These are phyloP conservation scores for Cubamyces sp. DNA, from an alignment of 768 basidiomycete genomes.

Conservation along the genomic window DNA sequence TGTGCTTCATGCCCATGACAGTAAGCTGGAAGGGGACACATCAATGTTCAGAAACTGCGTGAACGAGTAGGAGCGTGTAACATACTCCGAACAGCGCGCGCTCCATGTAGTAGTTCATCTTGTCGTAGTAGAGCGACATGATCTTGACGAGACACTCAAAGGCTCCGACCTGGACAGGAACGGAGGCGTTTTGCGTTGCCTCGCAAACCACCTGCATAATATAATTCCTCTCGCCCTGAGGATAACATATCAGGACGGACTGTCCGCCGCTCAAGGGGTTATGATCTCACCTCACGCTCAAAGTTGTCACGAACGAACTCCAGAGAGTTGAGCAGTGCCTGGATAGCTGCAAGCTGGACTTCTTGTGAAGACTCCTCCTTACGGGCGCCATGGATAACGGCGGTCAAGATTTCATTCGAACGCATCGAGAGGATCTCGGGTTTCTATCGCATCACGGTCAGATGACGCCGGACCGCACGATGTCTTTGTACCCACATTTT, in stretches of 20 bases:
- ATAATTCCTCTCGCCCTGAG: constrained; percentile 96
- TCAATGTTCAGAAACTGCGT: constrained; percentile 21
- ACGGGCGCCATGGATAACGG: constrained; percentile 96
- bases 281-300: constrained; percentile 77
- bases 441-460: constrained; percentile 55
- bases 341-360: constrained; percentile 92
- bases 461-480: background rate
- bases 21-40: constrained; percentile 63
- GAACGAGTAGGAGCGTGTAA: constrained; percentile 23
- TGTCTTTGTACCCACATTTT: constrained; percentile 66
- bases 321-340: constrained; percentile 91
- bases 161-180: constrained; percentile 90
- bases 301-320: constrained; percentile 99
- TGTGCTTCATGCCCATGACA: constrained; percentile 95
- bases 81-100: constrained; percentile 94
- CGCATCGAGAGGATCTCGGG: constrained; percentile 87
- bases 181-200: constrained; percentile 84
- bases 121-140: constrained; percentile 98
- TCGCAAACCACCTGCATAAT: constrained; percentile 99
- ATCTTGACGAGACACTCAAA: constrained; percentile 96
- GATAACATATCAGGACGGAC: background rate
- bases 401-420: constrained; percentile 97
- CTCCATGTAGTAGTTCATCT: constrained; percentile 99
- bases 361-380: constrained; percentile 92
- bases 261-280: constrained; percentile 32